phyloP scores from a whole-genome alignment of 495 filamentous ascomycete species.

The Tricharina praecox region DNA sequence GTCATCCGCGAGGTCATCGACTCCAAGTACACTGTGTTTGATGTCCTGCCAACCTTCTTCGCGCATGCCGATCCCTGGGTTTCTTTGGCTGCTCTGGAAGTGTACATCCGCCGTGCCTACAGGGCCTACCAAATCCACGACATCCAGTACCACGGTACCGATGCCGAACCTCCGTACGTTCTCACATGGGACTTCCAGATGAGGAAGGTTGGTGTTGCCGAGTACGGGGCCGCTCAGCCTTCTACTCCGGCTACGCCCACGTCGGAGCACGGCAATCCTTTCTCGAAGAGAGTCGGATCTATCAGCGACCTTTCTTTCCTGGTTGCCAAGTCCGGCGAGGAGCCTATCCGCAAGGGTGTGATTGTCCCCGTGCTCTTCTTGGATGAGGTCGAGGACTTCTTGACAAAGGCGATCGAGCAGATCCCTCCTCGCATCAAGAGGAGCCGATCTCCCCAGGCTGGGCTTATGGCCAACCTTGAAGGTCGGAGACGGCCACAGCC shows the following conservation, averaged over 20 bases:
- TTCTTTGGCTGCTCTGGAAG: slow-evolving; percentile 78
- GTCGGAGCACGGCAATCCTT: slow-evolving; percentile 39
- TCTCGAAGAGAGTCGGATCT: slow-evolving; percentile 61
- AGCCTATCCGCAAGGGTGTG: slow-evolving; percentile 80
- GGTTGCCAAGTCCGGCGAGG: slow-evolving; percentile 44
- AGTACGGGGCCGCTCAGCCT: slow-evolving; percentile 66
- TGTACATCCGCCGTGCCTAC: slow-evolving; percentile 92
- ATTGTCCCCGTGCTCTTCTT: slow-evolving; percentile 83
- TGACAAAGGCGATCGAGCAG: slow-evolving; percentile 63
- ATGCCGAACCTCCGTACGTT: slow-evolving; percentile 59
- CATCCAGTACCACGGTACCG: slow-evolving; percentile 60
- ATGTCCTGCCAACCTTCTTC: slow-evolving; percentile 88
- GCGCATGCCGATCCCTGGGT: slow-evolving; percentile 89
- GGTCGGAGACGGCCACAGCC: slow-evolving; percentile 47
- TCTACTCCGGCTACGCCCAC: slow-evolving; percentile 77
- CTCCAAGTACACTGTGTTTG: slow-evolving; percentile 95
- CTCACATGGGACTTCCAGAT: slow-evolving; percentile 92
- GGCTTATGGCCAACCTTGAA: slow-evolving; percentile 54
- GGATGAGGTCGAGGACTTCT: slow-evolving; percentile 77
- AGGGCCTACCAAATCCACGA: slow-evolving; percentile 80
- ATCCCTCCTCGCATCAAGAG: slow-evolving; percentile 38
- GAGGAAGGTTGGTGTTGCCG: slow-evolving; percentile 64
- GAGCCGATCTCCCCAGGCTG: slow-evolving; percentile 25
- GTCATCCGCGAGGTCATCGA: slow-evolving; percentile 94
- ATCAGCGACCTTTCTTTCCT: slow-evolving; percentile 94